These are phyloP conservation scores for Ceratorhiza oryzae-sativae DNA, from an alignment of 1,284 basidiomycete genomes.

Conservation along the genomic window DNA sequence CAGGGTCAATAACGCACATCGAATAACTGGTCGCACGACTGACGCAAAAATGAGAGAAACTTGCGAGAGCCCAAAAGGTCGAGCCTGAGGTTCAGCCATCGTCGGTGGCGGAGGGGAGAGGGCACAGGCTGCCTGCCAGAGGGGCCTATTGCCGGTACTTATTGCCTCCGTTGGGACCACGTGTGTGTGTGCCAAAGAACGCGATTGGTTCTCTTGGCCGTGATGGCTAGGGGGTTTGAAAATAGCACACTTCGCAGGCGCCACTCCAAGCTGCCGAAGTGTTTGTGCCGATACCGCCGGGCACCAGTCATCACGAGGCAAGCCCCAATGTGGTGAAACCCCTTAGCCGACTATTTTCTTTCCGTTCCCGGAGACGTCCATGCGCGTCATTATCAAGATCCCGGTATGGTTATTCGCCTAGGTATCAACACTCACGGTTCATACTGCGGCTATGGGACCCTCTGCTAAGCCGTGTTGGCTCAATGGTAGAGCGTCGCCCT, in stretches of 20 bases:
- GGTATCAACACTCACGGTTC: neutral
- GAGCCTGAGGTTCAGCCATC: slow-evolving; percentile 26
- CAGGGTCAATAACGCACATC: neutral
- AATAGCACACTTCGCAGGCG: slow-evolving; percentile 11
- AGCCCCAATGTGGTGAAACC: neutral
- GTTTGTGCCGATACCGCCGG: neutral
- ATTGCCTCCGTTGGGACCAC: slow-evolving; percentile 4
- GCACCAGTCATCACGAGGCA: too few relatives aligned
- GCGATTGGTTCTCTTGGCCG: slow-evolving; percentile 15
- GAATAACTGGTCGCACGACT: slow-evolving; percentile 48
- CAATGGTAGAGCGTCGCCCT: slow-evolving; percentile 40
- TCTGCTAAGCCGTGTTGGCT: slow-evolving; percentile 24
- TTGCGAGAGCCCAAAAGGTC: slow-evolving; percentile 52
- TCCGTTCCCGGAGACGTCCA: neutral
- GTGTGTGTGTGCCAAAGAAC: slow-evolving; percentile 3
- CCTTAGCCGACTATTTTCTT: neutral
- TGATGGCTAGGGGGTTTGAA: slow-evolving; percentile 12
- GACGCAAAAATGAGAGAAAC: slow-evolving; percentile 83
- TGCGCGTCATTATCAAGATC: neutral
- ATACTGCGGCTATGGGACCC: neutral
- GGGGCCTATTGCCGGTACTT: slow-evolving; percentile 17
- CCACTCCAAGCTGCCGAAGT: neutral
- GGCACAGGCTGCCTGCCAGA: neutral
- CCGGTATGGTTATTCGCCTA: neutral
- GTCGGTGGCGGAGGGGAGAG: neutral